phyloP scores from a whole-genome alignment of 1,284 basidiomycete genomes.

The Rhizoctonia solani region DNA sequence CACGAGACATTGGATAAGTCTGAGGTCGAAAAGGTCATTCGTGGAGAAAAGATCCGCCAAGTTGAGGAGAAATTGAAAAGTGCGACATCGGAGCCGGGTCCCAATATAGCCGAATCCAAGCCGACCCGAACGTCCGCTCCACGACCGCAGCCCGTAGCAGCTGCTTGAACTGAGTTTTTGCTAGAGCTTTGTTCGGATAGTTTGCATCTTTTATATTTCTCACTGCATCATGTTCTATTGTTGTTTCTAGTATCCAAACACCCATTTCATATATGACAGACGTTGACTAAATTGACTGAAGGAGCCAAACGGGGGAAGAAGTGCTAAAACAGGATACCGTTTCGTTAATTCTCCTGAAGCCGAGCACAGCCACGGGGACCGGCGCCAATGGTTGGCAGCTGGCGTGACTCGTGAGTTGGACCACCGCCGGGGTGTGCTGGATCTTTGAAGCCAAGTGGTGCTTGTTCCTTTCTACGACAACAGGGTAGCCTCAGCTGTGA shows the following conservation, averaged over 20 bases:
- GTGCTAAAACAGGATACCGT: too few relatives aligned
- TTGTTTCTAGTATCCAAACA: neutral
- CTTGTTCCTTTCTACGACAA: too few relatives aligned
- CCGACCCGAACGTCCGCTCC: neutral
- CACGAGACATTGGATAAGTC: conserved; percentile 81
- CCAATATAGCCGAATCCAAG: neutral
- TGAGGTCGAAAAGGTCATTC: conserved; percentile 84
- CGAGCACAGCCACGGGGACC: too few relatives aligned
- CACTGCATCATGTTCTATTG: neutral
- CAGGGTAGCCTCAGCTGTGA: too few relatives aligned
- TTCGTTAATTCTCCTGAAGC: too few relatives aligned
- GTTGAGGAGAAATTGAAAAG: conserved; percentile 25
- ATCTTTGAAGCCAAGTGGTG: too few relatives aligned
- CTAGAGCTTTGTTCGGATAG: conserved; percentile 5
- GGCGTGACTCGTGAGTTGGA: too few relatives aligned
- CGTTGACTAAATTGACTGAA: too few relatives aligned
- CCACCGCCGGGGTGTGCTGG: too few relatives aligned
- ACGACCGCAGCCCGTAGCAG: conserved; percentile 6
- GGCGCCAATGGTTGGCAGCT: too few relatives aligned
- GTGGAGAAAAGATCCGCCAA: conserved; percentile 72
- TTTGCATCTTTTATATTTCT: neutral
- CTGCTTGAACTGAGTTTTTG: neutral
- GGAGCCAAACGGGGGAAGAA: too few relatives aligned
- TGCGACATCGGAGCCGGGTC: neutral
- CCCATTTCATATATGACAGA: too few relatives aligned